Evolutionary conservation across 2,329 filamentous ascomycete genomes (phyloP).

Genomic region (Diplodia intermedia): DNA sequence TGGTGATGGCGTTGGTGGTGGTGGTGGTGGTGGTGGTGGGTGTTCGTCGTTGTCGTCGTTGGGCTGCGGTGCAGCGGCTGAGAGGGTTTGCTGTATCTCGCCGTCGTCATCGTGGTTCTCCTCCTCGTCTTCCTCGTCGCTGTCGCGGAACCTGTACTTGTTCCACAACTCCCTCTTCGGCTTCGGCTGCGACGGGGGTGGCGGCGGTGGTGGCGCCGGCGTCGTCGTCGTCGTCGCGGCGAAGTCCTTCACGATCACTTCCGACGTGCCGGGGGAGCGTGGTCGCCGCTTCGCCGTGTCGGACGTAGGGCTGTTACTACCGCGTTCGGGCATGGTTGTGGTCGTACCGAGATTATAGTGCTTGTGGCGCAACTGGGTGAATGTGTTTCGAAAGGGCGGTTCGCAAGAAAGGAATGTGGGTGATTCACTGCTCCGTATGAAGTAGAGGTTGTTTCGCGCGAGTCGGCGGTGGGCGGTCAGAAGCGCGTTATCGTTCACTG

Average conservation of each 20-base stretch:
- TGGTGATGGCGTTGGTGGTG: background rate
- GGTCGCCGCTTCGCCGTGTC: background rate
- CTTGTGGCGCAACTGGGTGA: background rate
- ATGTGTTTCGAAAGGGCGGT: background rate
- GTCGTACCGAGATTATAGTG: background rate
- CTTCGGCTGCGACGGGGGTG: constrained; percentile 71
- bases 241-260: background rate
- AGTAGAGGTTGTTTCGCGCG: background rate
- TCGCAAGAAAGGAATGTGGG: background rate
- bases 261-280: too few relatives aligned
- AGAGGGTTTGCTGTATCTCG: background rate
- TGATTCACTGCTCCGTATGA: background rate
- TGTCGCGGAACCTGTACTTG: constrained; percentile 12
- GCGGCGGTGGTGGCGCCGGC: too few relatives aligned
- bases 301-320: background rate
- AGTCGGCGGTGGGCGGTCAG: background rate
- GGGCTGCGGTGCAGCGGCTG: background rate
- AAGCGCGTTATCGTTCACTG: background rate
- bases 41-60: background rate
- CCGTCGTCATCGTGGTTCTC: constrained; percentile 53
- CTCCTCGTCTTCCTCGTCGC: constrained; percentile 49
- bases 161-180: constrained; percentile 66
- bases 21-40: background rate
- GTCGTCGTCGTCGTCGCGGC: constrained; percentile 73
- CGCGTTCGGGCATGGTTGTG: background rate